Evolutionary conservation across 345 rosid genomes (phyloP).

Genomic region (Leavenworthia alabamica): DNA sequence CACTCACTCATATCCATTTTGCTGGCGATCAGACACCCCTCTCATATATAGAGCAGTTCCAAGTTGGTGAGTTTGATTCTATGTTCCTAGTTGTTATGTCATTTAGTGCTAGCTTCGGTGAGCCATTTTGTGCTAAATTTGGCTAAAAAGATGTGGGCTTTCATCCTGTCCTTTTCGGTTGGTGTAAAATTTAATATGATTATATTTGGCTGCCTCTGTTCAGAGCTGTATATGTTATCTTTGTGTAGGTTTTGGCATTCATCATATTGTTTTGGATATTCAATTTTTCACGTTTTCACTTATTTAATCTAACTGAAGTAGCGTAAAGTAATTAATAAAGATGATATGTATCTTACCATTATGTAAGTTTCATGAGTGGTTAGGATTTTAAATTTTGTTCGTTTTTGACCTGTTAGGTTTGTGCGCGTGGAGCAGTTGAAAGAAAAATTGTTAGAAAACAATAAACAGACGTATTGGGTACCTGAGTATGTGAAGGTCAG

Average conservation of each 20-base stretch:
- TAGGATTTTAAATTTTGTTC: slow-evolving; percentile 3
- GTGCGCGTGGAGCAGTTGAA: slow-evolving; percentile 81
- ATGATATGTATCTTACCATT: neutral
- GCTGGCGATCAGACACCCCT: slow-evolving; percentile 97
- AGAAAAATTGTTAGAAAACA: slow-evolving; percentile 72
- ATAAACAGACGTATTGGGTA: slow-evolving; percentile 88
- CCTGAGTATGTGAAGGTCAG: slow-evolving; percentile 96
- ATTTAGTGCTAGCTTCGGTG: slow-evolving; percentile 8
- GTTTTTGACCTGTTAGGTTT: slow-evolving; percentile 49
- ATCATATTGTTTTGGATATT: neutral
- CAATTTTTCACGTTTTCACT: slow-evolving; percentile 3
- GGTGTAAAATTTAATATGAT: neutral
- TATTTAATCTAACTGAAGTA: neutral
- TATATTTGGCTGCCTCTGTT: neutral
- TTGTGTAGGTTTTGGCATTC: too few species aligned
- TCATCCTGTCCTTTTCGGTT: neutral
- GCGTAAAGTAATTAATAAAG: neutral
- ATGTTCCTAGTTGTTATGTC: slow-evolving; percentile 6
- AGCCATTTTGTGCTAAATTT: neutral
- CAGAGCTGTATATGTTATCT: neutral
- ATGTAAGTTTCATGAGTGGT: slow-evolving; percentile 5
- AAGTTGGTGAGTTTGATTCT: slow-evolving; percentile 50
- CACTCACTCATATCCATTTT: slow-evolving; percentile 79
- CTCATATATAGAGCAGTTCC: slow-evolving; percentile 96
- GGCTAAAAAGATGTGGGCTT: neutral